Conservation (phyloP, 257 asterid species). For the Solanum pennellii region DNA sequence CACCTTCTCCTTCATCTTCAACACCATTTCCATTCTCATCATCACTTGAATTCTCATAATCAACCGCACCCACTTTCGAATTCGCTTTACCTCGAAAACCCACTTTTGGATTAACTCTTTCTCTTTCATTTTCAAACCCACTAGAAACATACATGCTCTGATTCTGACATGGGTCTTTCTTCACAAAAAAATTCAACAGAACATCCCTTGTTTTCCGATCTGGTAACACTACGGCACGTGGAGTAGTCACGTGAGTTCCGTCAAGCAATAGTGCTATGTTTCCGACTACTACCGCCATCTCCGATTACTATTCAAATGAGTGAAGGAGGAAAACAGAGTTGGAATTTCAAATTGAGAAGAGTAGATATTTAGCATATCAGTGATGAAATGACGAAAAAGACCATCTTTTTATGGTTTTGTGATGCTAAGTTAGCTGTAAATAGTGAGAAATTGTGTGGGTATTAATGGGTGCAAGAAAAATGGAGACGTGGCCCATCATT, state of each 20-base stretch:
- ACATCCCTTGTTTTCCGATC: conserved; percentile 29
- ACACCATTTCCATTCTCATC: conserved; percentile 71
- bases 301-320: neutral
- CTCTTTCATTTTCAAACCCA: conserved; percentile 39
- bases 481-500: conserved; percentile 7
- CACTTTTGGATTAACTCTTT: conserved; percentile 16
- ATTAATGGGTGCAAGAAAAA: neutral
- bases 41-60: conserved; percentile 75
- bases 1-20: conserved; percentile 46
- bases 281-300: conserved; percentile 57
- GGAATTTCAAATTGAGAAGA: neutral
- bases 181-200: conserved; percentile 28
- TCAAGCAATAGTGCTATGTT: conserved; percentile 56
- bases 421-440: neutral
- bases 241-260: conserved; percentile 34
- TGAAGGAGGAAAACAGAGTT: neutral
- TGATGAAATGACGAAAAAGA: conserved; percentile 20
- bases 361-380: conserved; percentile 18
- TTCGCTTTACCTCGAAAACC: conserved; percentile 26
- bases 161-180: conserved; percentile 32
- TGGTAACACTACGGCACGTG: conserved; percentile 21
- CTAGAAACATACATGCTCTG: conserved; percentile 17
- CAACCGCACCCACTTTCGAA: conserved; percentile 54
- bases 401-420: neutral
- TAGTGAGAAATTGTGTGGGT: neutral